Evolutionary conservation across 2,329 filamentous ascomycete genomes (phyloP).

Genomic region (Akanthomyces muscarius): DNA sequence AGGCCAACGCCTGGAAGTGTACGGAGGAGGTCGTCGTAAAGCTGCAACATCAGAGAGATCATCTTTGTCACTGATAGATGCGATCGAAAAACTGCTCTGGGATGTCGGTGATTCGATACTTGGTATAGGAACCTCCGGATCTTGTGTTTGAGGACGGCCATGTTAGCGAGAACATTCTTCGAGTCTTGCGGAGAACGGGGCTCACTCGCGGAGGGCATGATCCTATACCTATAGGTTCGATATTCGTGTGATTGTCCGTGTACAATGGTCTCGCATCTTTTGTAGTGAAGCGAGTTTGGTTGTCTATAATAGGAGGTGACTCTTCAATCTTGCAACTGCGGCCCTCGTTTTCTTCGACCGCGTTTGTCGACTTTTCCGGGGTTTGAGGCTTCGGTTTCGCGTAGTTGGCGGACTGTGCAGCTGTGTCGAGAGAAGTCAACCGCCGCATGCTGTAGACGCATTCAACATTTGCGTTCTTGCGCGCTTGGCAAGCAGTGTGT

Average conservation of each 20-base stretch:
- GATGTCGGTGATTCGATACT: neutral
- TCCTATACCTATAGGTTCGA: neutral
- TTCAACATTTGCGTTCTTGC: neutral
- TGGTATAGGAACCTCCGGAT: neutral
- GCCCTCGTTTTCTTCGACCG: neutral
- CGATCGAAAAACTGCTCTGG: neutral
- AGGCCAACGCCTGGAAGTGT: neutral
- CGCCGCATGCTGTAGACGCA: slow-evolving; percentile 1
- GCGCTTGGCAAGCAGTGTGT: neutral
- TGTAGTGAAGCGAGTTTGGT: too few relatives aligned
- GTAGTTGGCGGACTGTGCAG: too few relatives aligned
- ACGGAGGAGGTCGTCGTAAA: neutral
- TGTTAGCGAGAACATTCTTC: neutral
- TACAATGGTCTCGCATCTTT: too few relatives aligned
- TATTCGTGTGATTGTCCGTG: too few relatives aligned
- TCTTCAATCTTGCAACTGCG: too few relatives aligned
- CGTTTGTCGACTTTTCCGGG: neutral
- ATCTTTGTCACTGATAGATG: neutral
- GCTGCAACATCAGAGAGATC: neutral
- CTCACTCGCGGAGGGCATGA: neutral
- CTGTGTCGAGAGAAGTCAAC: neutral
- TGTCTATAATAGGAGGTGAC: too few relatives aligned
- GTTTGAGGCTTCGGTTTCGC: neutral
- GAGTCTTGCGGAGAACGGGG: neutral
- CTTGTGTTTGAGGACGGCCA: neutral